Conservation (phyloP, 1,284 basidiomycete species). For the Tilletiopsis washingtonensis region DNA sequence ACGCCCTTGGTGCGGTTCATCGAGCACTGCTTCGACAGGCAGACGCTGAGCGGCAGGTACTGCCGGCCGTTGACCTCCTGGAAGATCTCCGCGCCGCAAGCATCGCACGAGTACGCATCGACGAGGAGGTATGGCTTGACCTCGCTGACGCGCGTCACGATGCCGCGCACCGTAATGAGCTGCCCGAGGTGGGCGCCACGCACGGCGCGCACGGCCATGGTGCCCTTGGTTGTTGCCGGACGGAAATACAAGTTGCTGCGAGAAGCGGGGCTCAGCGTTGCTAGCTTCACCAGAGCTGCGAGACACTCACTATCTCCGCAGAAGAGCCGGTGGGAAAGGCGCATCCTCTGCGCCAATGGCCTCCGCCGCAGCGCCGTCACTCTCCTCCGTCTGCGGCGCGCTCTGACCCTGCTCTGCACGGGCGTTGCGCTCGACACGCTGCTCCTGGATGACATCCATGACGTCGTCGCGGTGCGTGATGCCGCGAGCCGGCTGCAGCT, state of each 20-base stretch:
- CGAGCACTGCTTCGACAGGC: constrained; percentile 61
- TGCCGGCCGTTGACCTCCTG: constrained; percentile 92
- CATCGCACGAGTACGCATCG: constrained; percentile 97
- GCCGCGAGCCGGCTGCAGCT: constrained; percentile 71
- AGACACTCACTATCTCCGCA: constrained; percentile 91
- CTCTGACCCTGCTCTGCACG: constrained; percentile 54
- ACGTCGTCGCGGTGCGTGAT: constrained; percentile 59
- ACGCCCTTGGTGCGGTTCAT: constrained; percentile 81
- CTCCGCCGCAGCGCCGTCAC: constrained; percentile 34
- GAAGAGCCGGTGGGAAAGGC: constrained; percentile 65
- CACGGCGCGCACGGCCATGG: constrained; percentile 81
- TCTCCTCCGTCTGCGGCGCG: constrained; percentile 26
- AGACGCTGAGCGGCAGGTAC: constrained; percentile 80
- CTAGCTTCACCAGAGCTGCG: too few relatives aligned
- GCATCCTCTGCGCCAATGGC: constrained; percentile 18
- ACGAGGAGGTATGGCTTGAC: constrained; percentile 95
- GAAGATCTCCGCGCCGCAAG: constrained; percentile 96
- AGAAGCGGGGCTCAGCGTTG: too few relatives aligned
- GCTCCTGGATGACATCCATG: constrained; percentile 55
- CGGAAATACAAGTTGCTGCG: too few relatives aligned
- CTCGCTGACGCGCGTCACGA: constrained; percentile 96
- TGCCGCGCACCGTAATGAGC: constrained; percentile 90
- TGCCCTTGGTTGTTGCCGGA: too few relatives aligned
- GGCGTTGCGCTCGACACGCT: constrained; percentile 78
- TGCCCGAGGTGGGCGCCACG: constrained; percentile 76